Conservation (phyloP, 192 early-diverging fungal genomes). For the Backusella luteola region DNA sequence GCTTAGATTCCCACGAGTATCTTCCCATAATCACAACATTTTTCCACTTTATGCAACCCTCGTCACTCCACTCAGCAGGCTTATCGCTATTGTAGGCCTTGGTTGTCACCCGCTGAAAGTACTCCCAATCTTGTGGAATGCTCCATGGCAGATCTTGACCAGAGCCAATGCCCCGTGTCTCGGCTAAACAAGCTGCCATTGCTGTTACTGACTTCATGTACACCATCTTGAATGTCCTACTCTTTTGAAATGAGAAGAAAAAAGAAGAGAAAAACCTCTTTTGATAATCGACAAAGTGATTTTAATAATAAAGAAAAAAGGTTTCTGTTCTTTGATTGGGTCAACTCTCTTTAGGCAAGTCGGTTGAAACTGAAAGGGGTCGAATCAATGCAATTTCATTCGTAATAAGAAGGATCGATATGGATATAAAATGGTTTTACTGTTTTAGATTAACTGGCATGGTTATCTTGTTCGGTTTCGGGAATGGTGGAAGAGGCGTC, state of each 20-base stretch:
- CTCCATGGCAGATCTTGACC: slow-evolving; percentile 79
- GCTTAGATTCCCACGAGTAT: slow-evolving; percentile 88
- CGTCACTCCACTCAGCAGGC: too few relatives aligned
- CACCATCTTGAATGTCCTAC: neutral
- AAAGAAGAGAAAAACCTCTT: neutral
- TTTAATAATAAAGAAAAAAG: too few relatives aligned
- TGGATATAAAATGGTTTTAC: too few relatives aligned
- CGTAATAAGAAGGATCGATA: too few relatives aligned
- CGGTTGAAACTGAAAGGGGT: too few relatives aligned
- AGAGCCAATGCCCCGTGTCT: slow-evolving; percentile 74
- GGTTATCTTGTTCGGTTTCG: too few relatives aligned
- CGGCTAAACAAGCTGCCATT: slow-evolving; percentile 72
- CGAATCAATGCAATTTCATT: too few relatives aligned
- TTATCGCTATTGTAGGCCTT: neutral
- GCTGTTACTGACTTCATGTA: slow-evolving; percentile 41
- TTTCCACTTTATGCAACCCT: neutral
- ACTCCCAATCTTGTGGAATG: slow-evolving; percentile 75
- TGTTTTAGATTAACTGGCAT: too few relatives aligned
- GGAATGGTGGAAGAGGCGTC: too few relatives aligned
- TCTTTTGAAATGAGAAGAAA: neutral
- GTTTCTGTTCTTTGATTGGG: too few relatives aligned
- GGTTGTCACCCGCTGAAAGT: slow-evolving; percentile 71
- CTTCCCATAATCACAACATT: slow-evolving; percentile 96
- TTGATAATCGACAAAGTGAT: too few relatives aligned
- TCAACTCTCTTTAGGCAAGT: too few relatives aligned